A percentile compares a stretch with the other conserved stretches of the same genome.
Conservation (phyloP, 2,329 filamentous ascomycete genomes). For the Uncinocarpus reesii region DNA sequence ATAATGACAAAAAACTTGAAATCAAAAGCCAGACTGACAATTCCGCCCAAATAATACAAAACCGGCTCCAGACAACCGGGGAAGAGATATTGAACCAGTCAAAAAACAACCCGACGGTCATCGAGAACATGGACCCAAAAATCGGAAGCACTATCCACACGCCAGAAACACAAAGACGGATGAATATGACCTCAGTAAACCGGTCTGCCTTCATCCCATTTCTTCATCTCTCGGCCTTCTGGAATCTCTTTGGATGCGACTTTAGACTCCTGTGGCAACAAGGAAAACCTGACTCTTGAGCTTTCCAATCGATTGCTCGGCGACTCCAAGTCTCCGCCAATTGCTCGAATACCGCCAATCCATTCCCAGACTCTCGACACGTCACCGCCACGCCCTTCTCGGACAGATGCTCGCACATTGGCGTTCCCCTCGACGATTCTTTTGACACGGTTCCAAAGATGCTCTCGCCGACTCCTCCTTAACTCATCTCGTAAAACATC, state of each 20-base stretch:
- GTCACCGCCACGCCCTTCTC: conserved; percentile 46
- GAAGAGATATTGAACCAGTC: too few relatives aligned
- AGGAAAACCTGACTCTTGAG: conserved; percentile 23
- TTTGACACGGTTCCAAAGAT: conserved; percentile 73
- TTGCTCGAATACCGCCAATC: conserved; percentile 50
- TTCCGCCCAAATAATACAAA: too few relatives aligned
- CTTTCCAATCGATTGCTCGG: conserved; percentile 22
- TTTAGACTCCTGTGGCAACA: conserved; percentile 20
- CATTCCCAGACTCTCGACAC: conserved; percentile 58
- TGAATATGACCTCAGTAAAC: conserved; percentile 32
- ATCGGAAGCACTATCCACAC: conserved; percentile 3
- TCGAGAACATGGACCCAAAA: conserved; percentile 9
- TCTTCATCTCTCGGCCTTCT: conserved; percentile 27
- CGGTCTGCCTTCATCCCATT: conserved; percentile 41
- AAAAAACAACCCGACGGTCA: too few relatives aligned
- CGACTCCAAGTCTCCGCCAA: conserved; percentile 31
- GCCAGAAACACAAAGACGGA: neutral
- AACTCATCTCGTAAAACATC: conserved; percentile 80
- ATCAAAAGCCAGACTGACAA: too few relatives aligned
- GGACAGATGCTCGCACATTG: conserved; percentile 73
- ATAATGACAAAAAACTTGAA: too few relatives aligned
- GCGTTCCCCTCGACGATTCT: conserved; percentile 85
- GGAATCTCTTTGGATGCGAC: conserved; percentile 19
- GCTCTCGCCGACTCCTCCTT: conserved; percentile 61
- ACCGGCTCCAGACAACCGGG: too few relatives aligned